Base-by-base conservation (phyloP, 495 filamentous ascomycete species). In the Penicillium pulvis region DNA sequence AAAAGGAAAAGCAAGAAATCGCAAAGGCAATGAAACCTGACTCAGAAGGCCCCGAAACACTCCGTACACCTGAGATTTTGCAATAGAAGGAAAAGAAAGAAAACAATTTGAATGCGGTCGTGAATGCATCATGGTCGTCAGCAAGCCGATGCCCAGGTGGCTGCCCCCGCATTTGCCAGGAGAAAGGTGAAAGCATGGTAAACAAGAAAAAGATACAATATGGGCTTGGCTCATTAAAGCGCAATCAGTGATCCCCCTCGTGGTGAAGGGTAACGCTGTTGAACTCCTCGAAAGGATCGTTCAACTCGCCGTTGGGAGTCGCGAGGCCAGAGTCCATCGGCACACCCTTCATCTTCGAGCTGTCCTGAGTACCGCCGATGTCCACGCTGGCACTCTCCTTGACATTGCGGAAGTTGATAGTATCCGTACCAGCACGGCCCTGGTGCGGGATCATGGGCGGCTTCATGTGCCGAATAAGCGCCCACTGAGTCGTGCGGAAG, bases 231-330 rank as follows among this genome's bases (percentile, higher is more conserved):
- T 53, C 39, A 33, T 51, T 55, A 28, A 20, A 52, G 17, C 51
- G 19, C 28, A 42, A 31, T 69, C 55, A 75, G 47, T 67, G 57
- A 55, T 98, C 93, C 11, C 91, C 95, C 55, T 98, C 94, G 78
- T 98, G 94, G 74, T 97, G 93, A 56, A 98, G 83, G 58, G 94
- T 98, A 33, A 98, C 94, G 66, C 91, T 96, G 74, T 98, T 98
- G 71, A 98, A 98, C 70, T 98, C 95, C 72, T 96, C 91, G 69
- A 98, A 98, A 12, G 94, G 94, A 82, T 98, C 94, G n/a, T 84
- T 82, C 55, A 87, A 73, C 68, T 96, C 93, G 36, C 81, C 89
- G 36, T 88, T 91, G 10, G 94, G 92, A 30, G 93, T 97, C 4
- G 88, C 87, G 31, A 94, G 75, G 9, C 90, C 91, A 23, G 87